These are phyloP conservation scores for Fusarium ramigenum DNA, from an alignment of 2,329 filamentous ascomycete species.

Conservation along the genomic window DNA sequence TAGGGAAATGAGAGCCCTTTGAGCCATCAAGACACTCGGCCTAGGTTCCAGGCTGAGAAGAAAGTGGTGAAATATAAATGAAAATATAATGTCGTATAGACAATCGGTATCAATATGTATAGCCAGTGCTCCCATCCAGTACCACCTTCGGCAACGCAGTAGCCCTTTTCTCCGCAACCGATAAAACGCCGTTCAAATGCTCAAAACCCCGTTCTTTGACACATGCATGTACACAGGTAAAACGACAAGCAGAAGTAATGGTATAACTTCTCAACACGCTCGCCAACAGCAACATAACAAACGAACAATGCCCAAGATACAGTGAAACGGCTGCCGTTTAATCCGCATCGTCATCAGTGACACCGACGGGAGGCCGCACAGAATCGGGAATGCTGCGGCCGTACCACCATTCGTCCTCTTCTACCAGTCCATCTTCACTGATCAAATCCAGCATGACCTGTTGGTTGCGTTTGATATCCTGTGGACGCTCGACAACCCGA, in stretches of 20 bases:
- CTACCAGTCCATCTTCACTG: slow-evolving; percentile 65
- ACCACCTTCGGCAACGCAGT: slow-evolving; percentile 26
- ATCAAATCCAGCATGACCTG: slow-evolving; percentile 72
- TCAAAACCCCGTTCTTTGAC: slow-evolving; percentile 41
- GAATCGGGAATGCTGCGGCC: slow-evolving; percentile 63
- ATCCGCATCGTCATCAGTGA: slow-evolving; percentile 62
- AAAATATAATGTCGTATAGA: slow-evolving; percentile 30
- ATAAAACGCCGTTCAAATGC: slow-evolving; percentile 46
- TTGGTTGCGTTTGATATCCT: slow-evolving; percentile 71
- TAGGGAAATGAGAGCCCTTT: not conserved
- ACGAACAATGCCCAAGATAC: slow-evolving; percentile 20
- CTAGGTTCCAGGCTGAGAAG: not conserved
- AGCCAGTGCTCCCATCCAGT: slow-evolving; percentile 33
- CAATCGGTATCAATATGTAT: slow-evolving; percentile 40
- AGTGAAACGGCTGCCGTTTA: slow-evolving; percentile 33
- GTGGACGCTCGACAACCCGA: slow-evolving; percentile 64
- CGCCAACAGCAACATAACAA: slow-evolving; percentile 24
- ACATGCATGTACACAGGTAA: slow-evolving; percentile 32
- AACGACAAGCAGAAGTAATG: slow-evolving; percentile 18
- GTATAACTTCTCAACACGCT: slow-evolving; percentile 24
- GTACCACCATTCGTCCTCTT: slow-evolving; percentile 72
- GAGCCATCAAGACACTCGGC: not conserved
- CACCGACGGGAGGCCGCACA: slow-evolving; percentile 60
- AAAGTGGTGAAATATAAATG: not conserved
- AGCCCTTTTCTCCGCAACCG: slow-evolving; percentile 34